These are phyloP conservation scores for Lactarius sanguifluus DNA, from an alignment of 768 basidiomycete genomes.

Conservation along the genomic window DNA sequence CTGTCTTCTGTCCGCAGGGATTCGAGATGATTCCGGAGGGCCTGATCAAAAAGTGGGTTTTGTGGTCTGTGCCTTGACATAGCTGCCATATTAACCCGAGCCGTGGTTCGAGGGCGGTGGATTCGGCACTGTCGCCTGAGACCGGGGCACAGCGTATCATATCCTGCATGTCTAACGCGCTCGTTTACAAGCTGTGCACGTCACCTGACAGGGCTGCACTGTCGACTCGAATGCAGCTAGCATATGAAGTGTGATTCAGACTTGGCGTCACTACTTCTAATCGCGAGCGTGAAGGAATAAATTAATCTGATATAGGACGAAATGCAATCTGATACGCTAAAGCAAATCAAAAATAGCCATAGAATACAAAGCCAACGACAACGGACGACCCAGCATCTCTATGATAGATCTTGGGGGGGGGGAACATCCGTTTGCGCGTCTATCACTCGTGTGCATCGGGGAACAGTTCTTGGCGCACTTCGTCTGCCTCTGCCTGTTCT, in stretches of 20 bases:
- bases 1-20: not conserved
- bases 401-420: not conserved
- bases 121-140: too few species aligned
- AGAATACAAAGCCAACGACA: conserved; percentile 5
- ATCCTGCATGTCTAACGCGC: not conserved
- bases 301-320: conserved; percentile 16
- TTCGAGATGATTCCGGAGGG: conserved; percentile 15
- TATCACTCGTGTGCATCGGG: conserved; percentile 31
- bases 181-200: not conserved
- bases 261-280: not conserved
- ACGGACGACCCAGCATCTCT: not conserved
- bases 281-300: conserved; percentile 4
- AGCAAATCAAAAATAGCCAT: conserved; percentile 14
- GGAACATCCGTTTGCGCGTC: not conserved
- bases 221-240: not conserved
- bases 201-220: not conserved
- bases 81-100: not conserved
- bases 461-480: conserved; percentile 40
- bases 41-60: conserved; percentile 16
- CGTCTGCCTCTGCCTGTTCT: conserved; percentile 40
- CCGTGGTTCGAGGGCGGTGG: not conserved
- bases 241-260: not conserved
- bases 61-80: not conserved
- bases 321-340: conserved; percentile 10
- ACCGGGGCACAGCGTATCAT: not conserved